Percentiles rank a stretch among this genome's conserved stretches.
phyloP scores from a whole-genome alignment of 495 filamentous ascomycete genomes.

The Terfezia claveryi region DNA sequence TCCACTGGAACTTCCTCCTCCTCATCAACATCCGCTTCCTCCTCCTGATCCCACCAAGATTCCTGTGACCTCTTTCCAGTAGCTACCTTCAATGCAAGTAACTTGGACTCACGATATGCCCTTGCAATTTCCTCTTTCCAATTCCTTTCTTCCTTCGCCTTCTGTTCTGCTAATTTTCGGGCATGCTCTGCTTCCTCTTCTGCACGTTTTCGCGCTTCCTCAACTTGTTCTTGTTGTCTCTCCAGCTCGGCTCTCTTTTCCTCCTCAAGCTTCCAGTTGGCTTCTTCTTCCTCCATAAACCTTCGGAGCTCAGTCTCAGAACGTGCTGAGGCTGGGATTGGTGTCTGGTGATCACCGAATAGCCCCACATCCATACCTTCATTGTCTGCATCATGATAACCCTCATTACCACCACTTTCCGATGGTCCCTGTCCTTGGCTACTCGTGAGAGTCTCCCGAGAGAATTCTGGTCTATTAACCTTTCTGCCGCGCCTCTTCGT shows the following conservation, averaged over 20 bases:
- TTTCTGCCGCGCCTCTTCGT: too few species aligned
- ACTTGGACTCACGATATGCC: slow-evolving; percentile 10
- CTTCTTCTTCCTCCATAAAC: not conserved
- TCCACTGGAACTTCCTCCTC: too few species aligned
- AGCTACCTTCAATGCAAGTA: slow-evolving; percentile 7
- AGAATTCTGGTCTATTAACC: too few species aligned
- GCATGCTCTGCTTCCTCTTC: slow-evolving; percentile 6
- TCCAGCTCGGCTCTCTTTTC: not conserved
- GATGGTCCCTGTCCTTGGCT: too few species aligned
- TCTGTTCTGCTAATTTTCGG: not conserved
- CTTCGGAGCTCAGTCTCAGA: not conserved
- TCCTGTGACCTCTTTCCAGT: not conserved
- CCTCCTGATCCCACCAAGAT: not conserved
- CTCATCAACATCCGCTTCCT: too few species aligned
- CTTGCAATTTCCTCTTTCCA: slow-evolving; percentile 5
- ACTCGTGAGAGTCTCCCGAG: too few species aligned
- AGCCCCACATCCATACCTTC: too few species aligned
- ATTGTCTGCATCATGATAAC: too few species aligned
- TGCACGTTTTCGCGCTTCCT: not conserved
- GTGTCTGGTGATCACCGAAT: too few species aligned
- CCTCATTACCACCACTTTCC: too few species aligned
- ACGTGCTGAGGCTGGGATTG: not conserved
- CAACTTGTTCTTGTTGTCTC: not conserved
- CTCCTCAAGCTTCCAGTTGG: not conserved
- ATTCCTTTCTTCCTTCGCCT: slow-evolving; percentile 6